Base-by-base conservation (phyloP, 768 basidiomycete genomes). In the Porpolomopsis calyptriformis region DNA sequence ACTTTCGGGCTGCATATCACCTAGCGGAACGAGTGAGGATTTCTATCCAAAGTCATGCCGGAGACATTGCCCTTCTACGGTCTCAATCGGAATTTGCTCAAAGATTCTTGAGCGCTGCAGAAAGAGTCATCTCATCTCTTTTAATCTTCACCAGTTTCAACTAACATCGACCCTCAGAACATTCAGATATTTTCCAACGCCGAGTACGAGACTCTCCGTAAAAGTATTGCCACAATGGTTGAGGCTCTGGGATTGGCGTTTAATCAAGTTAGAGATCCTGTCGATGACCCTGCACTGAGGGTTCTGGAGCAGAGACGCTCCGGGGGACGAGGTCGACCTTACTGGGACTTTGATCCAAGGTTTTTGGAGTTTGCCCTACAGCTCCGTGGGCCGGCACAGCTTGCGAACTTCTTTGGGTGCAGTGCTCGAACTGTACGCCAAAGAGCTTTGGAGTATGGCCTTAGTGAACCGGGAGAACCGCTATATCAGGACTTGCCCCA, bases 281-380 rank as follows among this genome's bases (percentile, higher is more conserved):
- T 48, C 1, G n/a, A n/a, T n/a, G 47, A 52, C 24, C 26, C 9
- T 0, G 38, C 48, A 0, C 12, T 40, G 10, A 14, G 47, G 3
- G 33, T 38, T 6, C 1, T 47, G 4, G 37, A 39, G 2, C 4
- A n/a, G n/a, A 24, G 41, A 10, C 35, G 42, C 3, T 23, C 48
- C 20, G 52, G 57, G 1, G 37, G 34, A 9, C 45, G 46, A 2
- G 58, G 61, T 1, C 54, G 59, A 12, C 60, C 60, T 3, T 44
- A 51, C 3, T 35, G 57, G 1, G 49, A 57, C 3, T 57, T 63
- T 19, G 47, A 63, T 26, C 53, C 47, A 1, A 23, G 40, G 1
- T 54, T 61, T 29, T 51, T 57, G 1, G 27, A 44, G 14, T 43
- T 48, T 34, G 56, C 55, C 1, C 40, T 58, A 1, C 36, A 48